Base-by-base conservation (phyloP, 768 basidiomycete species). In the Lepiota brunneoincarnata region DNA sequence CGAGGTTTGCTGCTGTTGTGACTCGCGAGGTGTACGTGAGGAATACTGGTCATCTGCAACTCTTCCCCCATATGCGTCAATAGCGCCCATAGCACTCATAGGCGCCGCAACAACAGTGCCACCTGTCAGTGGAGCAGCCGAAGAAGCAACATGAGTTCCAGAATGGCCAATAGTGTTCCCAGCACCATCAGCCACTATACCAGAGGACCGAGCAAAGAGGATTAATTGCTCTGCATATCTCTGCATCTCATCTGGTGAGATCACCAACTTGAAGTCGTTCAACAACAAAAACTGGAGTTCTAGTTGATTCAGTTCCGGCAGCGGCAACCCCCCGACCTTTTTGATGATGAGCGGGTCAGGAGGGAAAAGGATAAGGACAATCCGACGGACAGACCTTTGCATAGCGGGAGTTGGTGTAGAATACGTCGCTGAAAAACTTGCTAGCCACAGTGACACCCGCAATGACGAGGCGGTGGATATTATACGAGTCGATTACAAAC, bases 381-480 rank as follows among this genome's bases (percentile, higher is more conserved):
- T n/a, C n/a, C n/a, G 34, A 31, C 50, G 18, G 38, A 66, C 65
- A 23, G 53, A 92, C 93, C 83, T 98, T 99, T 49, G 97, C 97
- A 67, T 99, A 99, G 26, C 96, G 81, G 7, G 96, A 97, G 63
- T 99, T 99, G 14, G 97, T 98, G 71, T 99, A 98, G 64, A 99
- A 99, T 3, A 99, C 93, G 68, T 98, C 97, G 51, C 87, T 91
- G 67, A 98, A 98, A 68, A 98, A 99, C 71, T 99, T 99, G 75
- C 91, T 93, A 20, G 96, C 96, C n/a, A 99, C 96, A 2, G 97
- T 98, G 42, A 99, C 91, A 9, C 97, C 97, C 0, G 97, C 94
- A 58, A 99, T 98, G 63, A 98, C 91, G 39, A 99, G 79, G 43
- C 97, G 82, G 69, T 99, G 97, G 21, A 99, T 89, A 65, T 99